phyloP scores from a whole-genome alignment of 169 alveolate genomes.

The Eimeria necatrix region DNA sequence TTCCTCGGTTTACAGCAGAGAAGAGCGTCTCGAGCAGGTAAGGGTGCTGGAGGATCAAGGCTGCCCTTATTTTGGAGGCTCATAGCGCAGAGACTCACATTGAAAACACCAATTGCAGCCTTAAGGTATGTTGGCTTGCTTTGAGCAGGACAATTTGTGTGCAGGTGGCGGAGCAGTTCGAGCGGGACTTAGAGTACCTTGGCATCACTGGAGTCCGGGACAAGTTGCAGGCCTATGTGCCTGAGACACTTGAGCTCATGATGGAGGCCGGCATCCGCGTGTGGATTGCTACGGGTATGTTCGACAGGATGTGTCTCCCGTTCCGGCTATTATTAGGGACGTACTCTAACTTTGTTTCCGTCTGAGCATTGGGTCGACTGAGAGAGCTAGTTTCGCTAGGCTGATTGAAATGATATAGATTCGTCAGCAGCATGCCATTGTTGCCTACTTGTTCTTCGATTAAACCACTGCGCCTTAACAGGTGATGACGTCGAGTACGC shows the following conservation, averaged over 20 bases:
- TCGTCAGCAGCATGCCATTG: too few species aligned
- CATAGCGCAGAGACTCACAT: too few species aligned
- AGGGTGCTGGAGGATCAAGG: not conserved
- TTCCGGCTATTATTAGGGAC: not conserved
- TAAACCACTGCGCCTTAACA: slow-evolving; percentile 88
- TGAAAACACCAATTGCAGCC: too few species aligned
- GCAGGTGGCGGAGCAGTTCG: slow-evolving; percentile 91
- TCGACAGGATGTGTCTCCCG: not conserved
- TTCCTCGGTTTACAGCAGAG: slow-evolving; percentile 85
- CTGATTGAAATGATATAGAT: too few species aligned
- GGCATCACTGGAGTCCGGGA: slow-evolving; percentile 99
- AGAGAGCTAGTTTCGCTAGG: too few species aligned
- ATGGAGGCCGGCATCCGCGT: slow-evolving; percentile 97
- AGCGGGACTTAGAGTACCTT: slow-evolving; percentile 93
- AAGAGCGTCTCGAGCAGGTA: slow-evolving; percentile 86
- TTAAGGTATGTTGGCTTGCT: too few species aligned
- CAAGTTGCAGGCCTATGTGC: slow-evolving; percentile 97
- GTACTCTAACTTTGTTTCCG: not conserved
- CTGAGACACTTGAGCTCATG: slow-evolving; percentile 96
- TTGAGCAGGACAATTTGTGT: too few species aligned
- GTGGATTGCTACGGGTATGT: slow-evolving; percentile 98
- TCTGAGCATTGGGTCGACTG: too few species aligned
- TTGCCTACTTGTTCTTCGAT: not conserved
- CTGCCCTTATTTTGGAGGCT: too few species aligned
- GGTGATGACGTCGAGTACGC: slow-evolving; percentile 99